Base-by-base conservation (phyloP, 1,284 basidiomycete species). In the Fistulinella staudtii region DNA sequence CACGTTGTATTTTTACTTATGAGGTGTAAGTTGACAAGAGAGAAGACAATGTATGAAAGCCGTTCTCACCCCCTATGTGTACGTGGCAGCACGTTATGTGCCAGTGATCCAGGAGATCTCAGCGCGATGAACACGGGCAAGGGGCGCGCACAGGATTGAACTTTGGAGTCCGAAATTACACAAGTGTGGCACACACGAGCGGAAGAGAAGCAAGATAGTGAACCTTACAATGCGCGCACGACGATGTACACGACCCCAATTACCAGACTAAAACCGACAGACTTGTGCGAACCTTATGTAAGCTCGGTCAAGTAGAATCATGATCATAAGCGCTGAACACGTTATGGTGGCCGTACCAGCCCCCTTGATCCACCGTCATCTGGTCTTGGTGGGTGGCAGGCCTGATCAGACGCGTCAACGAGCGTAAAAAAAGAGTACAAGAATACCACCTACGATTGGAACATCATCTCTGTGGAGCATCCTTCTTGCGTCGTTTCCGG, bases 181-280 rank as follows among this genome's bases (percentile, higher is more conserved):
- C 21, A 50, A 48, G 46, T 55, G 48, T 60, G 54, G 58, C 58
- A 41, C 20, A 60, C 57, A 61, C 55, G 54, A 52, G 40, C 39
- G 38, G 15, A 36, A 31, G 31, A 45, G 25, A 45, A 23, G 23
- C 33, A 35, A 35, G 13, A 22, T 35, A 35, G 8, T 14, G 6
- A 35, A 22, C 20, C 20, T 35, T 20, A 18, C 21, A 22, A 20
- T n/a, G 11, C 3, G 21, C 11, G 14, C 22, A 35, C 14, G 30
- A n/a, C n/a, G 17, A 43, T 43, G 25, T 42, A 44, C 22, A 44
- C 35, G 36, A 37, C 29, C 22, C 15, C 17, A 34, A 44, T 22
- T 23, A 30, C 28, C 44, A 45, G 10, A 28, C 34, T 30, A 36
- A 24, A 17, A 36, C 35, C 5, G 2, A 18, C 33, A 36, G 24